A percentile compares a stretch with the other conserved stretches of the same genome.
Conservation (phyloP, 1,284 basidiomycete species). For the Rhodotorula mucilaginosa region DNA sequence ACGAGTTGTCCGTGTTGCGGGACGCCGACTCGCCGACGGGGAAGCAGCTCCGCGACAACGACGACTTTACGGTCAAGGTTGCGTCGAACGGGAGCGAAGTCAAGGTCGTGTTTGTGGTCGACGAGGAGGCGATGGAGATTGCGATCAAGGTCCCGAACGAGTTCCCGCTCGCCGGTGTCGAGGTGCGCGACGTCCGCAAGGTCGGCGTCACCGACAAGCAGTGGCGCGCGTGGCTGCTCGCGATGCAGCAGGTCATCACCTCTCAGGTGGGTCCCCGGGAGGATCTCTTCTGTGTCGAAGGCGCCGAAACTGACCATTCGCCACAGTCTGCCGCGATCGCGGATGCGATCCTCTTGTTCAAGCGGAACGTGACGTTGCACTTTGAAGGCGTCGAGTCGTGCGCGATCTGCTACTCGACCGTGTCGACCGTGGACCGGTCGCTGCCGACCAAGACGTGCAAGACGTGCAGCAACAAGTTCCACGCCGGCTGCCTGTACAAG, state of each 20-base stretch:
- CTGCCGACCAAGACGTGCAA: conserved; percentile 89
- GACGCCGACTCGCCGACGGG: conserved; percentile 56
- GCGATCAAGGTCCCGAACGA: conserved; percentile 80
- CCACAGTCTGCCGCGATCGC: conserved; percentile 81
- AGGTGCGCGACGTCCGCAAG: conserved; percentile 77
- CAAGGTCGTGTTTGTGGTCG: conserved; percentile 76
- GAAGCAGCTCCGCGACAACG: conserved; percentile 63
- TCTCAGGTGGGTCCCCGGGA: conserved; percentile 61
- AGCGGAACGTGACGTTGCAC: conserved; percentile 85
- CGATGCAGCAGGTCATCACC: conserved; percentile 87
- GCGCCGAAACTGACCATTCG: neutral
- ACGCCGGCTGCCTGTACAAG: conserved; percentile 86
- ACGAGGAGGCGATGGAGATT: conserved; percentile 93
- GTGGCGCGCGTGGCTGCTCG: conserved; percentile 93
- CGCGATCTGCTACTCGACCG: conserved; percentile 79
- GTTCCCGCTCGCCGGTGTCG: conserved; percentile 86
- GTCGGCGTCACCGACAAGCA: conserved; percentile 85
- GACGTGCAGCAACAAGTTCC: conserved; percentile 76
- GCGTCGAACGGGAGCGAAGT: conserved; percentile 67
- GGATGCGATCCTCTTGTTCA: conserved; percentile 89
- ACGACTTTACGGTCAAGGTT: conserved; percentile 77
- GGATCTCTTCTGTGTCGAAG: neutral
- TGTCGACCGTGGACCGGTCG: conserved; percentile 82
- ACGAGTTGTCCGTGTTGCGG: conserved; percentile 76
- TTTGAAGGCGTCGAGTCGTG: conserved; percentile 93